These are phyloP conservation scores for Spathaspora girioi DNA, from an alignment of 805 yeast genomes.

Conservation along the genomic window DNA sequence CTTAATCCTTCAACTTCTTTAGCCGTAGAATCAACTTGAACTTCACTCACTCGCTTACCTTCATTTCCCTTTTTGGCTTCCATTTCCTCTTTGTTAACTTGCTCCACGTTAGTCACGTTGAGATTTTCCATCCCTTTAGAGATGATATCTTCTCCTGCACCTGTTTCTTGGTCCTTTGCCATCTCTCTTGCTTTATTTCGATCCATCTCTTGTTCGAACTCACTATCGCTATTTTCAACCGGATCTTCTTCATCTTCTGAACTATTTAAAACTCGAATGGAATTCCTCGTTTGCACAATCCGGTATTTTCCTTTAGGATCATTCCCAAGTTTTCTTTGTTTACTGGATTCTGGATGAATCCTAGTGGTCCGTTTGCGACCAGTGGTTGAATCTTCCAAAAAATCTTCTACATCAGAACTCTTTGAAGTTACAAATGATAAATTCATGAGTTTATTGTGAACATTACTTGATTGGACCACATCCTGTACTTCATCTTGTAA, in stretches of 20 bases:
- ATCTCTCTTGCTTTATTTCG: background rate
- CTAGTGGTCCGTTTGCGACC: background rate
- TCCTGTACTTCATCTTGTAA: background rate
- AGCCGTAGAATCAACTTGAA: no score
- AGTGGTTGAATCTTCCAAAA: no score
- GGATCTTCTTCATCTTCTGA: conserved; percentile 2
- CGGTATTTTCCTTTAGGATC: no score
- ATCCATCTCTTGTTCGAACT: background rate
- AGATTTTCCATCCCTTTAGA: background rate
- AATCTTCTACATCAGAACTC: no score
- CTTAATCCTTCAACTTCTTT: background rate
- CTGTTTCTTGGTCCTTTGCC: background rate
- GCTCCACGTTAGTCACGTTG: background rate
- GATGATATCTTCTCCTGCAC: background rate
- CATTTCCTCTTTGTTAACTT: background rate
- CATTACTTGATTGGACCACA: no score
- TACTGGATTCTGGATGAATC: background rate
- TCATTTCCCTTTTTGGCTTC: no score
- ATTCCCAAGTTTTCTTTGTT: background rate
- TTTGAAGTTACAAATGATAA: no score
- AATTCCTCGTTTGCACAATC: conserved; percentile 1
- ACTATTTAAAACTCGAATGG: conserved; percentile 2
- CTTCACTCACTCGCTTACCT: background rate
- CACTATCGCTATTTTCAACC: background rate
- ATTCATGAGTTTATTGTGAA: no score